Evolutionary conservation across 2,329 filamentous ascomycete species (phyloP), one percentile per base, ranked within the genome.

Genomic region (Torrubiella hemipterigena): DNA sequence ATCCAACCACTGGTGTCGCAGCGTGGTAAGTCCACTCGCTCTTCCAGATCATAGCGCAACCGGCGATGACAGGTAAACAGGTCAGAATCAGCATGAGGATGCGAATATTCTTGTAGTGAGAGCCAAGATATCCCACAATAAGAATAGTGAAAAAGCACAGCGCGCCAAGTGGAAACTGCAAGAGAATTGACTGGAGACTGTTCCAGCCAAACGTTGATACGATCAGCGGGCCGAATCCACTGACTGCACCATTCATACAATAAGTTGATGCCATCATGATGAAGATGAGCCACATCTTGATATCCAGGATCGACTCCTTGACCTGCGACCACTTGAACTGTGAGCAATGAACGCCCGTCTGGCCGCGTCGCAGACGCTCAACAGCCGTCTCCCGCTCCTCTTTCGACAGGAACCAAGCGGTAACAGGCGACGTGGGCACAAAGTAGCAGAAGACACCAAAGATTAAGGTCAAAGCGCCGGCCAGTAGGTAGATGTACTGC

Each of bases 11-110:
- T 0, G 80, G 80, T 0, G 72, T 67, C 0, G 69, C 69, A 1
- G 79, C 73, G 24, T 69, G 77, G 39, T 76, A 65, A 6, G 61
- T 63, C 81, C 81, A 75, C 11, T 54, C 47, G 32, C 58, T 70
- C 48, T 74, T 80, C 81, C 81, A 86, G 43, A 87, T 83, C 50
- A 84, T 70, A 4, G 67, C 70, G 45, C 76, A 85, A 2, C 81
- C 80, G 0, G 77, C 77, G 29, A 86, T 81, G 31, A 85, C 78
- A 1, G 80, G 81, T 0, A 86, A 59, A 37, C 78, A 84, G 41
- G 73, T 79, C 4, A 69, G 27, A 5, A 81, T 52, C 1, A 86
- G 62, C 51, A 83, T 67, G 6, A 73, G 48, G 29, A 84, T 67
- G 11, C 79, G 69, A 10, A 77, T 70, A 43, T 84, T 77, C 3